phyloP scores from a whole-genome alignment of 2,329 filamentous ascomycete genomes.

The Arthrobotrys sphaeroides region DNA sequence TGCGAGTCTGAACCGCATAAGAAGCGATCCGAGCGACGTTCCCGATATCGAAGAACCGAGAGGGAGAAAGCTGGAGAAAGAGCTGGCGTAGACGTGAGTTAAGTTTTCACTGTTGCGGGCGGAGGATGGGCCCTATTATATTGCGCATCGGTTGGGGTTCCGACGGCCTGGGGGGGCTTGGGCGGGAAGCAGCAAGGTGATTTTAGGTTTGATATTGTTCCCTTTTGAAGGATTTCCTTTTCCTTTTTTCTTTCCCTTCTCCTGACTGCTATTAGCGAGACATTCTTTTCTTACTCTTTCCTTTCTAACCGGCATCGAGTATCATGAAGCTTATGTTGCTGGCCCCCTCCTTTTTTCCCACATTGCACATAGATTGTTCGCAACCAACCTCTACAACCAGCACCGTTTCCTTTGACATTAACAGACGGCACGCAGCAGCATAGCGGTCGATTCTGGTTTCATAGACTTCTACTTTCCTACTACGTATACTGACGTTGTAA shows the following conservation, averaged over 20 bases:
- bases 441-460: slow-evolving; percentile 4
- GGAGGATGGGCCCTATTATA: slow-evolving; percentile 3
- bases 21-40: slow-evolving; percentile 16
- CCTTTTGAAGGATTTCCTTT: neutral
- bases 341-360: neutral
- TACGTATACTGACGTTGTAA: slow-evolving; percentile 34
- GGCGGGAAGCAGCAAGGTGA: neutral
- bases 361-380: slow-evolving; percentile 12
- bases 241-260: neutral
- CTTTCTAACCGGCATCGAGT: neutral
- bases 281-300: neutral
- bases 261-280: slow-evolving; percentile 37
- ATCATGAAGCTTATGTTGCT: slow-evolving; percentile 1
- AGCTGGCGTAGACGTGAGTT: neutral
- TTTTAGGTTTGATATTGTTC: slow-evolving; percentile 17
- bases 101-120: neutral
- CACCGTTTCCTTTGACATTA: no score
- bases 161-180: neutral
- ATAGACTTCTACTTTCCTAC: neutral
- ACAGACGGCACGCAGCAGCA: slow-evolving; percentile 31
- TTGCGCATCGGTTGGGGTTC: slow-evolving; percentile 4
- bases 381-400: no score
- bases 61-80: slow-evolving; percentile 41
- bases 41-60: slow-evolving; percentile 35
- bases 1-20: slow-evolving; percentile 52